These are phyloP conservation scores for Auriscalpium orientale DNA, from an alignment of 768 basidiomycete species.

Conservation along the genomic window DNA sequence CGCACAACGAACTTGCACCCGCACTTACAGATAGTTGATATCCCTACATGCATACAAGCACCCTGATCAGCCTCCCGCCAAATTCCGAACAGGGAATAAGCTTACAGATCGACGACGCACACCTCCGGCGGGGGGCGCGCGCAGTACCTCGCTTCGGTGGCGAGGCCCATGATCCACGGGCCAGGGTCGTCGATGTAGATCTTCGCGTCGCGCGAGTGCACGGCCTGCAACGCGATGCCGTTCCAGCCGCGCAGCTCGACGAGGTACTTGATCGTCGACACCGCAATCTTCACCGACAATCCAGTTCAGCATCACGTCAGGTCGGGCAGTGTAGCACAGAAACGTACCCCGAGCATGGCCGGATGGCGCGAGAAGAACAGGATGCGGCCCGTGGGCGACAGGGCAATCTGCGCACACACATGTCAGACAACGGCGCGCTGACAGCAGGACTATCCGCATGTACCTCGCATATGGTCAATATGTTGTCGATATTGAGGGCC, in stretches of 20 bases:
- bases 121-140: slow-evolving; percentile 72
- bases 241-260: slow-evolving; percentile 92
- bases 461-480: slow-evolving; percentile 88
- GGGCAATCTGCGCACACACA: slow-evolving; percentile 50
- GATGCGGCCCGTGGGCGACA: slow-evolving; percentile 80
- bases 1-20: slow-evolving; percentile 3
- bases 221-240: slow-evolving; percentile 74
- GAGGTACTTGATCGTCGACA: slow-evolving; percentile 85
- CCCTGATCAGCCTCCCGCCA: background rate
- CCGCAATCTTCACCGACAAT: slow-evolving; percentile 54
- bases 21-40: slow-evolving; percentile 69
- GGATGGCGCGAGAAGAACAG: slow-evolving; percentile 86
- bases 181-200: slow-evolving; percentile 95
- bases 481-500: slow-evolving; percentile 86
- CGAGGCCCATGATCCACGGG: slow-evolving; percentile 90
- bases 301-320: background rate
- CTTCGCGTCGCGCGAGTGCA: slow-evolving; percentile 80
- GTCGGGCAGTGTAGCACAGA: background rate
- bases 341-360: slow-evolving; percentile 77
- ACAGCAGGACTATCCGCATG: slow-evolving; percentile 3
- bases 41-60: slow-evolving; percentile 38
- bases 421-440: background rate
- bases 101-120: slow-evolving; percentile 80
- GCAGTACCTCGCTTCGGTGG: slow-evolving; percentile 78
- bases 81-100: slow-evolving; percentile 16